Conservation (phyloP, 164 flowering plant genomes). For the Aristolochia contorta region DNA sequence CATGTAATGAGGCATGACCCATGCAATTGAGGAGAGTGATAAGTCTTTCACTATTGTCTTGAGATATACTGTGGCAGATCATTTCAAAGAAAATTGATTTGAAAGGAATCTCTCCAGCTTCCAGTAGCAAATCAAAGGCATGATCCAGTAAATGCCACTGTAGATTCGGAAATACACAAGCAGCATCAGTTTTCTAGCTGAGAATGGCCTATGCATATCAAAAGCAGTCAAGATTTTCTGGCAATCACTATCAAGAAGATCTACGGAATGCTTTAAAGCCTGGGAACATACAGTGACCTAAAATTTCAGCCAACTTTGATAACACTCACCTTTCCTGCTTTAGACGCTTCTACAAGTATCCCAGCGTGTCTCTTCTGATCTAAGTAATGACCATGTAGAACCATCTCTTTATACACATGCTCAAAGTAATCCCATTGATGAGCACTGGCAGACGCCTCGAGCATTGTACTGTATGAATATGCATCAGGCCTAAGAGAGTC, state of each 20-base stretch:
- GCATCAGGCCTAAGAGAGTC: slow-evolving; percentile 36
- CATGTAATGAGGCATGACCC: slow-evolving; percentile 63
- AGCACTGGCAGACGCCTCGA: slow-evolving; percentile 72
- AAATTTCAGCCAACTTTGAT: not conserved
- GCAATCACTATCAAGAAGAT: too few species aligned
- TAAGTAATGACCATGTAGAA: slow-evolving; percentile 52
- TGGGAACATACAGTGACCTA: not conserved
- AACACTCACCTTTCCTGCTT: slow-evolving; percentile 69
- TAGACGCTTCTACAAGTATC: slow-evolving; percentile 71
- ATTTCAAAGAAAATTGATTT: slow-evolving; percentile 53
- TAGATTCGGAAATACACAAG: slow-evolving; percentile 10
- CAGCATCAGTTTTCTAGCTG: not conserved
- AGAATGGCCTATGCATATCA: not conserved
- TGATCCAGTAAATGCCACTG: slow-evolving; percentile 81
- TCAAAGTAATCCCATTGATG: slow-evolving; percentile 96
- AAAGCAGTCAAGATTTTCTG: too few species aligned
- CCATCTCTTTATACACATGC: slow-evolving; percentile 81
- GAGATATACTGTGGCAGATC: slow-evolving; percentile 44
- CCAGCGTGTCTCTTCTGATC: slow-evolving; percentile 58
- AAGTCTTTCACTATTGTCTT: slow-evolving; percentile 41
- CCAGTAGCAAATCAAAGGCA: slow-evolving; percentile 68
- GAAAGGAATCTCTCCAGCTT: slow-evolving; percentile 75
- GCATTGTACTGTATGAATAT: slow-evolving; percentile 61
- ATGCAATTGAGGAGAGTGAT: slow-evolving; percentile 39
- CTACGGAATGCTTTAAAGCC: not conserved